phyloP scores from a whole-genome alignment of 768 basidiomycete species.

The Pleurotus cornucopiae region DNA sequence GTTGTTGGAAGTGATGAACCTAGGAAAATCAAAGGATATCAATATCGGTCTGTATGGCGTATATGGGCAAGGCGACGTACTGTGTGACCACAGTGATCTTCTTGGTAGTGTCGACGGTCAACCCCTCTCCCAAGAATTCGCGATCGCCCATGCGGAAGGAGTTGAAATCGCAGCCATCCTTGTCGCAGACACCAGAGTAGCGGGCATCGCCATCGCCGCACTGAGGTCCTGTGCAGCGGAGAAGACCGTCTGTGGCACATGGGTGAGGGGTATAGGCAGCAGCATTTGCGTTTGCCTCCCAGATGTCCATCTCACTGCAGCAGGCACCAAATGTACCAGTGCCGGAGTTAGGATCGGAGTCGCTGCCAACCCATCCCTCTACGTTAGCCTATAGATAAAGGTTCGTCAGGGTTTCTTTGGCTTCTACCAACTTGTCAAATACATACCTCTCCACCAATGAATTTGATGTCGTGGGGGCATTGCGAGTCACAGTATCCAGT shows the following conservation, averaged over 20 bases:
- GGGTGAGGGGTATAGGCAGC: constrained; percentile 37
- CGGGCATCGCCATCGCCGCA: constrained; percentile 23
- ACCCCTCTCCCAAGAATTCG: constrained; percentile 33
- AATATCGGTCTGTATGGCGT: constrained; percentile 21
- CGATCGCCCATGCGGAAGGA: constrained; percentile 37
- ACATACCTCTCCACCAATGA: constrained; percentile 41
- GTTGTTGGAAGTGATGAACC: constrained; percentile 37
- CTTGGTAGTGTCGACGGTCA: constrained; percentile 33
- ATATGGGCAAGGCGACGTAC: constrained; percentile 37
- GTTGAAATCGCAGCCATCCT: constrained; percentile 45
- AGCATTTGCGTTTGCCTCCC: constrained; percentile 36
- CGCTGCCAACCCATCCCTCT: constrained; percentile 26
- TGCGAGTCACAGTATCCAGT: constrained; percentile 23
- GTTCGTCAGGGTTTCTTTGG: not conserved
- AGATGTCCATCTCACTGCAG: constrained; percentile 39
- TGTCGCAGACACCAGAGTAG: constrained; percentile 34
- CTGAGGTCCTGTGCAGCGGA: constrained; percentile 21
- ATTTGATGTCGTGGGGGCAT: constrained; percentile 45
- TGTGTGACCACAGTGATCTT: constrained; percentile 42
- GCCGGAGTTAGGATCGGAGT: constrained; percentile 30
- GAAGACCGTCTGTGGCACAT: constrained; percentile 30
- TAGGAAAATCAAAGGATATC: constrained; percentile 8
- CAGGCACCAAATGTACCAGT: constrained; percentile 31
- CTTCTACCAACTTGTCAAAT: constrained; percentile 22
- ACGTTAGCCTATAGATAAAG: constrained; percentile 27